Percentiles rank a stretch among this genome's conserved stretches.
phyloP scores from a whole-genome alignment of 2,329 filamentous ascomycete species.

The Colletotrichum sp. region DNA sequence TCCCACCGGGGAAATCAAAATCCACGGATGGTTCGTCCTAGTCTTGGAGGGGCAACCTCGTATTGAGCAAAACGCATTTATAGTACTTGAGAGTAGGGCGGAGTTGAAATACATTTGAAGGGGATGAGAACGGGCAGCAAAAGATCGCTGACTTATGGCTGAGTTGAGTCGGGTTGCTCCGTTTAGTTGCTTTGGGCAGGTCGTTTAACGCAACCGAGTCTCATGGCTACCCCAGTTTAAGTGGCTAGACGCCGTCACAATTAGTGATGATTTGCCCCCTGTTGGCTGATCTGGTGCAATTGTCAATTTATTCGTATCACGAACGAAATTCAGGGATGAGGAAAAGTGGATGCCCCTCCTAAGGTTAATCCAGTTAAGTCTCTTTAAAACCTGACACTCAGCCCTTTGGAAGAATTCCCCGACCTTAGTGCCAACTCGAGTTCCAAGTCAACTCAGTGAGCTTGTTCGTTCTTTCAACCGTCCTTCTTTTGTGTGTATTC shows the following conservation, averaged over 20 bases:
- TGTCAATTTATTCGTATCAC: conserved; percentile 1
- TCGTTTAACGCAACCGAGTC: neutral
- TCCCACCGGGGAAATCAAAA: neutral
- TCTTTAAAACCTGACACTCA: neutral
- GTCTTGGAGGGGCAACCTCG: neutral
- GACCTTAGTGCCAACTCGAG: neutral
- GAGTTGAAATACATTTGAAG: neutral
- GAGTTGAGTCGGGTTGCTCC: neutral
- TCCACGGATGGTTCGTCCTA: neutral
- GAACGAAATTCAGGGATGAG: neutral
- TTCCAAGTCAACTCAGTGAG: neutral
- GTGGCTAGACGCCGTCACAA: neutral
- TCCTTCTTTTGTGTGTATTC: neutral
- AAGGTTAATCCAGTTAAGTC: neutral
- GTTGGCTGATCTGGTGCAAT: neutral
- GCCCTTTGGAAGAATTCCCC: neutral
- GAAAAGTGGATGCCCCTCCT: neutral
- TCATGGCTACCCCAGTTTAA: neutral
- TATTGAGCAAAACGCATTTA: neutral
- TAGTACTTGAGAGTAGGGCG: neutral
- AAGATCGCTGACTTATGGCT: neutral
- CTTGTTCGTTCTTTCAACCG: neutral
- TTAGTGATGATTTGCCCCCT: neutral
- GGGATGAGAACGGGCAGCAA: neutral
- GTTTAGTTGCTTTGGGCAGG: neutral